Conservation (phyloP, 2,329 filamentous ascomycete genomes). For the Colletotrichum eleusines region DNA sequence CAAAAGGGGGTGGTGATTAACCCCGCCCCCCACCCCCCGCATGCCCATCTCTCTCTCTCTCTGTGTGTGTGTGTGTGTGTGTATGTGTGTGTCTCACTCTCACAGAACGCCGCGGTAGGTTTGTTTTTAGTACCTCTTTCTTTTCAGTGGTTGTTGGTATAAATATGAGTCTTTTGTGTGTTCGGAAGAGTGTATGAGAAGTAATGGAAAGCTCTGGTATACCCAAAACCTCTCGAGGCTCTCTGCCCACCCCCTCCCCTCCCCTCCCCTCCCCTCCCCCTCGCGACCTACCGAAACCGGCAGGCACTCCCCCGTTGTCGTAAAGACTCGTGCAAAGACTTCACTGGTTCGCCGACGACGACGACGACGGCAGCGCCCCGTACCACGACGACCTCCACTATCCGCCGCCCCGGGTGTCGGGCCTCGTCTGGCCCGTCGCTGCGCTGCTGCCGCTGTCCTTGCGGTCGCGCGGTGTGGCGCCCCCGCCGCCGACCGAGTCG, state of each 20-base stretch:
- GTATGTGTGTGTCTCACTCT: neutral
- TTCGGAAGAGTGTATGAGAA: neutral
- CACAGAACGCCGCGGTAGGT: neutral
- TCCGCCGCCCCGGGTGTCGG: conserved; percentile 44
- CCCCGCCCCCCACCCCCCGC: neutral
- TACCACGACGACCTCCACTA: conserved; percentile 30
- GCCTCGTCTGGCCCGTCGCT: conserved; percentile 57
- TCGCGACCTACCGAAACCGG: too few species aligned
- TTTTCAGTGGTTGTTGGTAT: neutral
- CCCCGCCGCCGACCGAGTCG: conserved; percentile 45
- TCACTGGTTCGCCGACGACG: conserved; percentile 4
- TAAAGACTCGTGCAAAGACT: neutral
- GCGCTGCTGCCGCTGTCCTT: conserved; percentile 67
- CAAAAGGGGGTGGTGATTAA: neutral
- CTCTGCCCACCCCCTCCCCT: neutral
- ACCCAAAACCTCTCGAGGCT: conserved; percentile 1
- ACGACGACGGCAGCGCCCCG: neutral
- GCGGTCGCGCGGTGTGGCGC: conserved; percentile 48
- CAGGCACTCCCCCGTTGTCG: too few species aligned
- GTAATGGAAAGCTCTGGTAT: neutral
- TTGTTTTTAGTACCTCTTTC: neutral
- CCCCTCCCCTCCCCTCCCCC: neutral
- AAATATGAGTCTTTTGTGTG: neutral
- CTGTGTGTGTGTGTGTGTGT: too few species aligned
- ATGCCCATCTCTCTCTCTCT: too few species aligned